Base-by-base conservation (phyloP, 1,284 basidiomycete genomes). In the Apiotrichum brassicae region DNA sequence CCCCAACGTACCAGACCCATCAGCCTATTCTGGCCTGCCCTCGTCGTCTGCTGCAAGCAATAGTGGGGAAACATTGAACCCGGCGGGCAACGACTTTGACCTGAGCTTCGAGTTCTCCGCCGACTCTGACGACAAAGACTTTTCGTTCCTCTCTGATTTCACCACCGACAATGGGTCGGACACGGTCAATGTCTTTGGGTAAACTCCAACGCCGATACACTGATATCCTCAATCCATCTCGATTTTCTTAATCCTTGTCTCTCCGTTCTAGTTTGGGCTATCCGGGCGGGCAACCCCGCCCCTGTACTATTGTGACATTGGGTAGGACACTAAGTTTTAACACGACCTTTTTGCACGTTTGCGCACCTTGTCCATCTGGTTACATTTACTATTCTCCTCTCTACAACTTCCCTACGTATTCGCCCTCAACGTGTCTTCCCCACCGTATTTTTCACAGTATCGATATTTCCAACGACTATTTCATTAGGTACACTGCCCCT, bases 111-210 rank as follows among this genome's bases (percentile, higher is more conserved):
- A 49, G 32, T 35, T 54, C 5, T 8, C 19, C 19, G 20, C 35
- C 35, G 43, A 40, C 22, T 33, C 41, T 19, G 43, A 44, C 38
- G 44, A 47, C 52, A 54, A 50, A 43, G 52, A 54, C 48, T 54
- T 34, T 35, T 32, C 52, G 23, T 54, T 54, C 37, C 35, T 50
- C 19, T 48, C 52, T 25, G 52, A 54, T 32, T 39, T 54, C 39
- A 37, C 47, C 16, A 32, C 37, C 40, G 40, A 37, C 24, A 16
- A n/a, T 19, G 22, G 13, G 22, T 42, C 40, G 16, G 47, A 48
- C 25, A 20, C 40, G 2, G 47, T 48, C 33, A 48, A 48, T 24
- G 47, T 48, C 18, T 23, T 48, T 13, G 47, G 42, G 16, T 48
- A 37, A 43, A 6, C 16, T n/a, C 23, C 6, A 14, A 9, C 13